phyloP scores from a whole-genome alignment of 176 grass and related monocot genomes.

The Thalia dealbata region DNA sequence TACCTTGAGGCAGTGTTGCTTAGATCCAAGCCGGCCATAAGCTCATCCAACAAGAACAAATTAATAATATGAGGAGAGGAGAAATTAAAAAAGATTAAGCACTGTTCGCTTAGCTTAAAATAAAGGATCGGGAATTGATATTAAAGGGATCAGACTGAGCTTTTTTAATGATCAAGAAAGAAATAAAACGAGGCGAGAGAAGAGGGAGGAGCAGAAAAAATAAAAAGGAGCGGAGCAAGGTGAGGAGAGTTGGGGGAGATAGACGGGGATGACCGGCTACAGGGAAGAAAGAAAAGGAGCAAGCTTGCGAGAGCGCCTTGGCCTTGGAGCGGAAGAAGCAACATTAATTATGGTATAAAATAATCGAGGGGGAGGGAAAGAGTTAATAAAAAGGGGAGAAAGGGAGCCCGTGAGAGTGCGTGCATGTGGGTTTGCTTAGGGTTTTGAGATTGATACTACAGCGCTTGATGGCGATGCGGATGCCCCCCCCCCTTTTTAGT shows the following conservation, averaged over 20 bases:
- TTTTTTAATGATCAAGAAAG: not conserved
- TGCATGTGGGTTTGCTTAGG: not conserved
- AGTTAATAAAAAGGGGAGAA: not conserved
- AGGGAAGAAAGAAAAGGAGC: not conserved
- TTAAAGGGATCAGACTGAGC: not conserved
- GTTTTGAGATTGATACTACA: not conserved
- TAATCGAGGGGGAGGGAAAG: not conserved
- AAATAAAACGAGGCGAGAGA: not conserved
- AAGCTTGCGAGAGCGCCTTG: not conserved
- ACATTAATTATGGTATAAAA: not conserved
- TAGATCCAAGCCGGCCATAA: slow-evolving; percentile 93
- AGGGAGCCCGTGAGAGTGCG: not conserved
- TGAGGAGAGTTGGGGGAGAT: not conserved
- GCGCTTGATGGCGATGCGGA: not conserved
- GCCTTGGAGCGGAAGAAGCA: too few relatives aligned
- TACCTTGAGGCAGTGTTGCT: slow-evolving; percentile 68
- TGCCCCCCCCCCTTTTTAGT: too few relatives aligned
- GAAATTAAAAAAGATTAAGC: slow-evolving; percentile 14
- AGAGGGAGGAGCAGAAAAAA: not conserved
- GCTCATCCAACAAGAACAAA: slow-evolving; percentile 56
- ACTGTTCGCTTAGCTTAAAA: not conserved
- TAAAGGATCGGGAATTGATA: slow-evolving; percentile 16
- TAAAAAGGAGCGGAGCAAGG: too few relatives aligned
- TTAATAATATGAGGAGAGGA: slow-evolving; percentile 3
- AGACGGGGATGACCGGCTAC: not conserved